These are phyloP conservation scores for Isabelozyma gotoi DNA, from an alignment of 805 yeast species.

Conservation along the genomic window DNA sequence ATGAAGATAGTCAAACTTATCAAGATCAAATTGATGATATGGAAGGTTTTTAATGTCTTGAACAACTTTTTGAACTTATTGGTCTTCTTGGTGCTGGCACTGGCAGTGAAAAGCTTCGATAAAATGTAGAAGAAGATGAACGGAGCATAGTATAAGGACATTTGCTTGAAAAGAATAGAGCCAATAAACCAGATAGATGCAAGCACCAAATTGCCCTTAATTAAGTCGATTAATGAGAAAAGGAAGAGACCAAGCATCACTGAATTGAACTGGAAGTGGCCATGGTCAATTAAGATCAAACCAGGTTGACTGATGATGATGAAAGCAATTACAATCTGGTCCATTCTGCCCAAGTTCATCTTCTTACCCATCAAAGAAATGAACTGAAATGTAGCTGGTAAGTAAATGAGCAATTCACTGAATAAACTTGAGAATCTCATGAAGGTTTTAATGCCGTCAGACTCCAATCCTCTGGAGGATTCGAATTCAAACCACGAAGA, in stretches of 20 bases:
- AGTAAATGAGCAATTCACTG: constrained; percentile 71
- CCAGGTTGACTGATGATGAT: constrained; percentile 85
- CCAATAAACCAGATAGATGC: constrained; percentile 78
- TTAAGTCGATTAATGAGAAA: constrained; percentile 61
- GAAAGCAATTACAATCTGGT: constrained; percentile 73
- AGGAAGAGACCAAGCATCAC: constrained; percentile 90
- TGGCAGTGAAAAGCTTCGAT: constrained; percentile 38
- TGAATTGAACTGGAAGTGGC: constrained; percentile 93
- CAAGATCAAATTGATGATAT: constrained; percentile 55
- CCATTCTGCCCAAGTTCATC: constrained; percentile 57
- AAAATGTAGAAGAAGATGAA: constrained; percentile 79
- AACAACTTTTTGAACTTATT: constrained; percentile 5
- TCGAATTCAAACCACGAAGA: constrained; percentile 75
- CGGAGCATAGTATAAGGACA: constrained; percentile 93
- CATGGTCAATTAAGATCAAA: constrained; percentile 85
- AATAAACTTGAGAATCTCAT: constrained; percentile 81
- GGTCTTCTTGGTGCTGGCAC: constrained; percentile 12
- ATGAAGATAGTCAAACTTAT: constrained; percentile 64
- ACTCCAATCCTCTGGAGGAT: constrained; percentile 74
- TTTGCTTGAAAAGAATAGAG: constrained; percentile 86
- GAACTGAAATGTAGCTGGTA: constrained; percentile 77
- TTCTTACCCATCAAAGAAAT: constrained; percentile 70
- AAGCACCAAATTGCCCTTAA: constrained; percentile 59
- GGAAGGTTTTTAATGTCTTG: constrained; percentile 30
- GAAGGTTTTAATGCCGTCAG: constrained; percentile 64